phyloP scores from a whole-genome alignment of 2,329 filamentous ascomycete species.

The Botrytis aclada region DNA sequence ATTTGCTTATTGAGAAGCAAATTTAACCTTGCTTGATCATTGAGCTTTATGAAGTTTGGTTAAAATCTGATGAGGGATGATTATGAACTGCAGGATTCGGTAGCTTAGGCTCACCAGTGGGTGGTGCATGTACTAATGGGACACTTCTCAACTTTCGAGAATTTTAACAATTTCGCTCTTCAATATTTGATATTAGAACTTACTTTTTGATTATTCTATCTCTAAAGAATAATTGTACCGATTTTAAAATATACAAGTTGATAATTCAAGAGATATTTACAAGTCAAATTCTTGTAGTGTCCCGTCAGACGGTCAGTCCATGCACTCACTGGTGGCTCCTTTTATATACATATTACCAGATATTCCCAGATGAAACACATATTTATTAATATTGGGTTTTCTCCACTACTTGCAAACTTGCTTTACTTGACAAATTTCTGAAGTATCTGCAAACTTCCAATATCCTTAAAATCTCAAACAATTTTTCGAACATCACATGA shows the following conservation, averaged over 20 bases:
- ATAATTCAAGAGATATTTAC: neutral
- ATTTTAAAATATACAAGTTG: neutral
- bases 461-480: neutral
- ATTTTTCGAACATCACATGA: neutral
- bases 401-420: neutral
- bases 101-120: neutral
- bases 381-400: neutral
- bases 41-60: neutral
- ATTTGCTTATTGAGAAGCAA: constrained; percentile 1
- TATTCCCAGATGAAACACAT: fast-evolving
- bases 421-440: neutral
- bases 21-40: neutral
- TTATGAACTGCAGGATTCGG: neutral
- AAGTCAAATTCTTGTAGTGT: neutral
- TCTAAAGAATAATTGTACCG: too few relatives aligned
- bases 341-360: too few relatives aligned
- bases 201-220: neutral
- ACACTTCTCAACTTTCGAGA: neutral
- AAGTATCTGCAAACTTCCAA: neutral
- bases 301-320: neutral
- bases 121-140: neutral
- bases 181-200: neutral
- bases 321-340: neutral
- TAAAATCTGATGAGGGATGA: neutral
- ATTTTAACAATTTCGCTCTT: neutral